Conservation (phyloP, 805 yeast species). For the Martiniozyma abietophila region DNA sequence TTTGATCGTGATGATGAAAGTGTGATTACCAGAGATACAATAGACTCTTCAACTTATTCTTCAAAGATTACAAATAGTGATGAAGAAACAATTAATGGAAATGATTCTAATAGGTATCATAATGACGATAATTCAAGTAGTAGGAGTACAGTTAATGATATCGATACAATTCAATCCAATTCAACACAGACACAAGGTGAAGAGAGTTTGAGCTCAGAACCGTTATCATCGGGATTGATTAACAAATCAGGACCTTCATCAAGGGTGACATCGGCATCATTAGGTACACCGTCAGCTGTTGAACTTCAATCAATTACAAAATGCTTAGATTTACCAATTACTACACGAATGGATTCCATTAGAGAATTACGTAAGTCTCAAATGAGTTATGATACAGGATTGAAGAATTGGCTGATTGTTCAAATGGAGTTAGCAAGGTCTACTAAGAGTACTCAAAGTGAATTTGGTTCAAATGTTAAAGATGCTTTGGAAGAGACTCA, state of each 20-base stretch:
- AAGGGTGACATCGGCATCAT: slow-evolving; percentile 10
- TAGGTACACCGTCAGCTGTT: background rate
- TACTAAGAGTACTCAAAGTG: slow-evolving; percentile 1
- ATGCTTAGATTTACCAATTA: background rate
- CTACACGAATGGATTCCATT: background rate
- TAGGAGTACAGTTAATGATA: slow-evolving; percentile 6
- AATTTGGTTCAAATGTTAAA: slow-evolving; percentile 5
- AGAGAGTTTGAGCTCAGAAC: background rate
- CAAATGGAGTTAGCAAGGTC: slow-evolving; percentile 7
- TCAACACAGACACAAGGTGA: slow-evolving; percentile 1
- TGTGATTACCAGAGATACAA: background rate
- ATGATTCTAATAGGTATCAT: background rate
- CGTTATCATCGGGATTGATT: too few relatives aligned
- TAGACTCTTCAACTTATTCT: too few relatives aligned
- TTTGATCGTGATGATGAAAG: slow-evolving; percentile 2
- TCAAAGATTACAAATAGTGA: background rate
- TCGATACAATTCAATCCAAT: slow-evolving; percentile 1
- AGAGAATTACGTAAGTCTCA: slow-evolving; percentile 1
- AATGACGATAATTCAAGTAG: background rate
- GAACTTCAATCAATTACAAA: background rate
- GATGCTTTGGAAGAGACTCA: slow-evolving; percentile 5
- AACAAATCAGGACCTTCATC: slow-evolving; percentile 19
- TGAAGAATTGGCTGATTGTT: slow-evolving; percentile 1
- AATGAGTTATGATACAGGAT: slow-evolving; percentile 2
- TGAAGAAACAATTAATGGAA: background rate